Evolutionary conservation across 345 rosid species (phyloP).

Genomic region (Acer yangbiense): DNA sequence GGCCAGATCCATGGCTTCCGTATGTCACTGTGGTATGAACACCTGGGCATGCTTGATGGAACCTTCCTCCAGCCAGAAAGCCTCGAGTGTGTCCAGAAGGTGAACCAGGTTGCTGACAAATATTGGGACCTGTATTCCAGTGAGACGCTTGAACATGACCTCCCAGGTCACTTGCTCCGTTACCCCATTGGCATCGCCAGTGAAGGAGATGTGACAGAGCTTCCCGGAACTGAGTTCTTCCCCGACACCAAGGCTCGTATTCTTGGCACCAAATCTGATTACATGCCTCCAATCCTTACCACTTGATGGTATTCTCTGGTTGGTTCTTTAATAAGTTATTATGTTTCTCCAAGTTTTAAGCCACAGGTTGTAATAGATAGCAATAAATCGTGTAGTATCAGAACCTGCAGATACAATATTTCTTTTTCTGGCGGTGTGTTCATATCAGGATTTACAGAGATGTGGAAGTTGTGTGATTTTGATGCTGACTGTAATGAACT

Average conservation of each 20-base stretch:
- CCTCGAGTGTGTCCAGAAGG: conserved; percentile 61
- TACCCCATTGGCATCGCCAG: conserved; percentile 70
- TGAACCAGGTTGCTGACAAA: conserved; percentile 79
- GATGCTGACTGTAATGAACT: conserved; percentile 14
- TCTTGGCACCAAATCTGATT: conserved; percentile 86
- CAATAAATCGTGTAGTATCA: conserved; percentile 22
- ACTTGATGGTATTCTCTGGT: conserved; percentile 39
- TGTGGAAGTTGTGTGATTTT: conserved; percentile 18
- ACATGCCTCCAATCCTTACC: conserved; percentile 93
- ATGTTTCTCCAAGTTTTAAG: background rate
- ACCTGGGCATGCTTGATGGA: conserved; percentile 88
- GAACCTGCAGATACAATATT: conserved; percentile 1
- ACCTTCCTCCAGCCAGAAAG: conserved; percentile 75
- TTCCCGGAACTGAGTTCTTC: conserved; percentile 72
- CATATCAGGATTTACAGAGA: conserved; percentile 21
- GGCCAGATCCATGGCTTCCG: conserved; percentile 99
- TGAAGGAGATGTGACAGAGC: conserved; percentile 69
- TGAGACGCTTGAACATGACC: conserved; percentile 72
- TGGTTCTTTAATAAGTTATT: background rate
- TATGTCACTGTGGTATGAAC: conserved; percentile 93
- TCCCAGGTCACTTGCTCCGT: conserved; percentile 91
- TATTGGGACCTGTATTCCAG: conserved; percentile 92
- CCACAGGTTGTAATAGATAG: conserved; percentile 6
- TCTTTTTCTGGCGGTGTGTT: conserved; percentile 14
- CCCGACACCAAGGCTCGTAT: conserved; percentile 92